Conservation (phyloP, 164 flowering plant genomes). For the Magnolia changhungtana region DNA sequence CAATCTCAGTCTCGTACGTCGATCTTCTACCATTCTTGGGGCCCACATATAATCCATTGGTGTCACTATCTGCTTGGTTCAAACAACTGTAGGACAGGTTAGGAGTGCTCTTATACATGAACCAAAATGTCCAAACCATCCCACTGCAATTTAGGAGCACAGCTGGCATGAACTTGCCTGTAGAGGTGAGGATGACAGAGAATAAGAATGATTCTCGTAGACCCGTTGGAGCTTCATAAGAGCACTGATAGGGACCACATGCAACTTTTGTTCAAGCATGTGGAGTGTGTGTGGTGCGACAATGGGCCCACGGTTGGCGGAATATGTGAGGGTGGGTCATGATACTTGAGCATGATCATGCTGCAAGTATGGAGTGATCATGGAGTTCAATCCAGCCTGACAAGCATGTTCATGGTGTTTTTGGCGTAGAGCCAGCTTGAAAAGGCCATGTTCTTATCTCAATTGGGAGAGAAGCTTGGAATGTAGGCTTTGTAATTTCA, state of each 20-base stretch:
- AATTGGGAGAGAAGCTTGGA: background rate
- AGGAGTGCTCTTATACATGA: conserved; percentile 15
- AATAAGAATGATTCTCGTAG: conserved; percentile 10
- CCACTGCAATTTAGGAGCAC: background rate
- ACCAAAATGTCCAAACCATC: conserved; percentile 19
- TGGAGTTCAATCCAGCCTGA: conserved; percentile 64
- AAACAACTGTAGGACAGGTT: conserved; percentile 7
- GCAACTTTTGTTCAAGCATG: conserved; percentile 48
- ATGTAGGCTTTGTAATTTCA: background rate
- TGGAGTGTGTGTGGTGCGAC: conserved; percentile 47
- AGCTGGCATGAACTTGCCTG: background rate
- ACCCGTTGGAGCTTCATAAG: conserved; percentile 42
- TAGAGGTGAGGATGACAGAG: background rate
- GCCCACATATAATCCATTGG: background rate
- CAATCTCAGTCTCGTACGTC: conserved; percentile 6
- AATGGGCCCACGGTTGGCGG: conserved; percentile 44
- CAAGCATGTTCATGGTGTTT: conserved; percentile 38
- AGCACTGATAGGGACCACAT: conserved; percentile 53
- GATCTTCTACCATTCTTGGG: background rate
- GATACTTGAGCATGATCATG: conserved; percentile 46
- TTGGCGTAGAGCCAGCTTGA: conserved; percentile 42
- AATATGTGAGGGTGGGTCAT: conserved; percentile 50
- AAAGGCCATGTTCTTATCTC: conserved; percentile 17
- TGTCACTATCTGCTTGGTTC: conserved; percentile 9
- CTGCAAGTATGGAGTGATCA: conserved; percentile 45